Evolutionary conservation across 1,284 basidiomycete genomes (phyloP), one percentile per base, ranked within the genome.

Genomic region (Gomphus bonarii): DNA sequence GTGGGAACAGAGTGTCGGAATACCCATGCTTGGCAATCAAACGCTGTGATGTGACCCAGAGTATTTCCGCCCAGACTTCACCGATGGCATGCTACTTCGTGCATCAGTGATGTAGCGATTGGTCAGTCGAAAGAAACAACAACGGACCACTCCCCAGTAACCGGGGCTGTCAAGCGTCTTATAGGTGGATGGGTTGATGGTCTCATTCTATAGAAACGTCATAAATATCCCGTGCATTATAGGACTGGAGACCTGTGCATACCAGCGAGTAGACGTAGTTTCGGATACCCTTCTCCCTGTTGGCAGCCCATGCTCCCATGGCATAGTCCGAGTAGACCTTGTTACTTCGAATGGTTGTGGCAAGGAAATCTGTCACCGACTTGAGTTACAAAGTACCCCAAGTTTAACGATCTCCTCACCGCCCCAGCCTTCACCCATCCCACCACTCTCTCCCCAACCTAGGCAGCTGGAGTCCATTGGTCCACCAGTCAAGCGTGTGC

Each of bases 341-440:
- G 49, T 72, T 85, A 71, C 85, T 85, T 54, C 94, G 82, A 66
- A 95, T 88, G 4, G 82, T 80, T 0, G 91, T 94, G 6, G 91
- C 91, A 54, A 94, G 72, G 73, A 86, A 91, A 67, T 95, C 89
- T 76, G 65, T 60, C 63, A 16, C 9, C 7, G 1, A 7, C 12
- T 22, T 18, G 62, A 65, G 47, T 54, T 30, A 2, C 6, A 9
- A 25, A 61, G 31, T 18, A 59, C 52, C 51, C 52, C 48, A 7
- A n/a, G 20, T 3, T 4, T 38, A 49, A 28, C n/a, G n/a, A 59
- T 55, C 25, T 57, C 71, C 71, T 59, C 64, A 78, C 81, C 82
- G 64, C 90, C 91, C 90, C 90, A 92, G 16, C 90, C 94, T 72
- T 95, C 91, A 65, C 92, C 95, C 93, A 97, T 97, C 47, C 95